Evolutionary conservation across 306 rosid species (phyloP), one percentile per base, ranked within the genome.

Genomic region (Hippophae gyantsensis): DNA sequence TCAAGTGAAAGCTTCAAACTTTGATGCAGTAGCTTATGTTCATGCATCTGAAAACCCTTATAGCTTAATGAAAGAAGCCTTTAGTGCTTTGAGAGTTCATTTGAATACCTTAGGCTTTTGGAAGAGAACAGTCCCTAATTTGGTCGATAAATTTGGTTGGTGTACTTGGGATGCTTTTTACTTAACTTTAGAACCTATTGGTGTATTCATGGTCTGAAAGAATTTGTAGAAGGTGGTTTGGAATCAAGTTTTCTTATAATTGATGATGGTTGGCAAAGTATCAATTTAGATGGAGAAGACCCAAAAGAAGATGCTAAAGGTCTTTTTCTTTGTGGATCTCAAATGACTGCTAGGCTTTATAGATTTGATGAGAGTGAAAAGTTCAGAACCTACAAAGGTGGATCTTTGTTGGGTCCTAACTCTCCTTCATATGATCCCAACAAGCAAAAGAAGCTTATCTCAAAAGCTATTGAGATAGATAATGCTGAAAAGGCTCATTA

Each of bases 91-190:
- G 11, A 90, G 97, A 71, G 77, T 87, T 48, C 85, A 87, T 62
- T 80, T 84, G 53, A 69, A 79, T 14, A 71, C 85, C 8, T 84
- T 43, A 82, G 59, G 73, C 81, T 90, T 12, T 80, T 87, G 66
- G 97, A 87, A 71, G 97, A 90, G 78, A 90, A 90, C 56, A 0
- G 43, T 68, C 6, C 90, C 90, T 13, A 74, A 56, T 41, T 14
- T 87, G 3, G 73, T 74, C 26, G 84, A 84, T 60, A 90, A 87
- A 51, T 90, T 90, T 11, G 95, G 97, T 41, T 90, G 97, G 97
- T 90, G 94, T 78, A 90, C 95, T n/a, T 90, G 97, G 95, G 94
- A 87, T 81, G 86, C 95, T 7, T 82, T 86, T 54, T 90, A 87
- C 64, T 76, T 90, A 11, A 71, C 85, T 0, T 90, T 87, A 3